These are phyloP conservation scores for Bisporella sp. DNA, from an alignment of 2,329 filamentous ascomycete species.

Conservation along the genomic window DNA sequence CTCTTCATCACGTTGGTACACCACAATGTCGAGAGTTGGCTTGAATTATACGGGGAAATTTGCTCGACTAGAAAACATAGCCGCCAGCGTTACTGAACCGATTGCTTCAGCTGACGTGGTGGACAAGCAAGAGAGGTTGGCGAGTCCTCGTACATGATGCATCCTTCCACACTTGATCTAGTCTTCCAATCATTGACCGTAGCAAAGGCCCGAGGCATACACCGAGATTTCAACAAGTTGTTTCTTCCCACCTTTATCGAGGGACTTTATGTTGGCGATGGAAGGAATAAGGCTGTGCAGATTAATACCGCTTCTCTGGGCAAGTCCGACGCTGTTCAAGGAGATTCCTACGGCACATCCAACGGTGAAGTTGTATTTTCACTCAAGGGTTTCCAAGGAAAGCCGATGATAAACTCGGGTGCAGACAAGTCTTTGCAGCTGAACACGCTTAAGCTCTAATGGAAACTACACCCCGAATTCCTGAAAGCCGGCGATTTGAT, in stretches of 20 bases:
- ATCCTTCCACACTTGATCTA: not conserved
- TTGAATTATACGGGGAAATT: slow-evolving; percentile 14
- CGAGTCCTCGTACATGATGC: not conserved
- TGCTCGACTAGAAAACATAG: slow-evolving; percentile 13
- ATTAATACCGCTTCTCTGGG: not conserved
- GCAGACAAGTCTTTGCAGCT: not conserved
- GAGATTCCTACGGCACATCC: not conserved
- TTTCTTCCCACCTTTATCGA: slow-evolving; percentile 4
- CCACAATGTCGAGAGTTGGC: not conserved
- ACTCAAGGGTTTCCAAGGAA: not conserved
- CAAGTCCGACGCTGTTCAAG: not conserved
- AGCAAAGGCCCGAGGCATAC: slow-evolving; percentile 2
- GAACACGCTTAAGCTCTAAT: not conserved
- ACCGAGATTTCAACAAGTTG: slow-evolving; percentile 2
- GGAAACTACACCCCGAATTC: not conserved
- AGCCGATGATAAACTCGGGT: not conserved
- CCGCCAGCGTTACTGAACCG: not conserved
- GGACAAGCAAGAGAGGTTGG: not conserved
- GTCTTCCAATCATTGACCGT: not conserved
- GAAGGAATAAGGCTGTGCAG: not conserved
- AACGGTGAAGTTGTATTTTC: not conserved
- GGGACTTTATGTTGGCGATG: not conserved
- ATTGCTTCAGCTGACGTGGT: not conserved
- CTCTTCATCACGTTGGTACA: not conserved
- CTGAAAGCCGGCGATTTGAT: not conserved